Base-by-base conservation (phyloP, 192 early-diverging fungal species). In the Powellomyces hirtus region DNA sequence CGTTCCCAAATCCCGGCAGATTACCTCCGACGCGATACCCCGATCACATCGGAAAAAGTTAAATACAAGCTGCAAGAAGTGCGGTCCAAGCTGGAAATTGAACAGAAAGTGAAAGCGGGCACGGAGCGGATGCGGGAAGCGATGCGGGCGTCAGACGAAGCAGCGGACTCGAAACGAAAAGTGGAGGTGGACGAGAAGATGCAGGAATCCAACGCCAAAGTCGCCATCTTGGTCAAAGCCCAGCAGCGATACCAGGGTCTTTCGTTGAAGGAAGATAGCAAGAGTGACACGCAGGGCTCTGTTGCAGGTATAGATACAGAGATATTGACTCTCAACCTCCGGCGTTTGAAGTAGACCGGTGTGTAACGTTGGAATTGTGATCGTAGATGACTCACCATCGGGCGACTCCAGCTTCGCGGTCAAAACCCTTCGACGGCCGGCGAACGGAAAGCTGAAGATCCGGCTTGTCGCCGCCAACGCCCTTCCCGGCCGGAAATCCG, bases 1-100 rank as follows among this genome's bases (percentile, higher is more conserved):
- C n/a, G n/a, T n/a, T n/a, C n/a, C n/a, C n/a, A n/a, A n/a, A n/a
- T n/a, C 14, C 42, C 5, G n/a, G 6, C 20, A 86, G 85, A 84
- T 42, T 86, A 66, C 64, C 57, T 79, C 18, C 34, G 66, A n/a
- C 59, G 51, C 53, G 82, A 86, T 40, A 76, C 74, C 18, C 49
- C 73, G 1, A 73, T 85, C 37, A 84, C 83, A 27, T 50, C 64
- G 4, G 77, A 77, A 45, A 87, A 87, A 56, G 73, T 87, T 16
- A 77, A 72, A 42, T 84, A 79, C 71, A 94, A 94, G 76, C 81
- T 98, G 22, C 85, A 87, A 36, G 93, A 96, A 75, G 83, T 96
- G 33, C 88, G 88, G 36, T 89, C 86, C 70, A 97, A 97, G 78
- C 86, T 98, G 16, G 91, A 95, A 57, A 89, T 98, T 22, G 97